Evolutionary conservation across 2,329 filamentous ascomycete genomes (phyloP).

Genomic region (Microcyclosporella mali): DNA sequence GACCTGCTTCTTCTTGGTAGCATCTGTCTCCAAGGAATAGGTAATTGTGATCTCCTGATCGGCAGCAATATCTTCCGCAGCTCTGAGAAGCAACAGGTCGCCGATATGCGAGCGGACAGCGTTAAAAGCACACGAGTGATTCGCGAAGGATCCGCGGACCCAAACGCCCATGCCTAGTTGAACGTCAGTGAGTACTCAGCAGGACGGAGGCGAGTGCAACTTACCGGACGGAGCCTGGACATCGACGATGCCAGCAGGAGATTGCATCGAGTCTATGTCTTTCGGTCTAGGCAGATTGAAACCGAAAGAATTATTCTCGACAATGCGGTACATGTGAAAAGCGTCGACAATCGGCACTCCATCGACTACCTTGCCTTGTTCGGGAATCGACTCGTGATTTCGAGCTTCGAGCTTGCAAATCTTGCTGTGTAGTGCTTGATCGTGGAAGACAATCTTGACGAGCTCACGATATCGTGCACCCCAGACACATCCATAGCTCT

Average conservation of each 20-base stretch:
- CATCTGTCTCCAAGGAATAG: constrained; percentile 5
- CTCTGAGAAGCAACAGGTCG: constrained; percentile 49
- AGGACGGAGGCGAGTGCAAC: neutral
- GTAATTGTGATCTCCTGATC: constrained; percentile 40
- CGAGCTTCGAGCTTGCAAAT: constrained; percentile 18
- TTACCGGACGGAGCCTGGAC: too few relatives aligned
- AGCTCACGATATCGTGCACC: constrained; percentile 7
- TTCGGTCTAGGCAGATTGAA: too few relatives aligned
- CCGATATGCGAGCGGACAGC: constrained; percentile 47
- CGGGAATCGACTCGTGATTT: constrained; percentile 7
- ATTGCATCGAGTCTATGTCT: too few relatives aligned
- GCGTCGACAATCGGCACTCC: too few relatives aligned
- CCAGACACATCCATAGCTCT: constrained; percentile 11
- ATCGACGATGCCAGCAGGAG: too few relatives aligned
- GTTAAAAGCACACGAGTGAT: constrained; percentile 49
- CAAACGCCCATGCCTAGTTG: constrained; percentile 19
- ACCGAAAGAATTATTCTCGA: too few relatives aligned
- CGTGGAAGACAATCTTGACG: constrained; percentile 19
- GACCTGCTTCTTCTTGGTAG: too few relatives aligned
- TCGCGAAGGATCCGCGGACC: constrained; percentile 25
- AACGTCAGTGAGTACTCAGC: constrained; percentile 4
- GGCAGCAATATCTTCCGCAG: constrained; percentile 37
- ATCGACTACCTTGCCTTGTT: too few relatives aligned
- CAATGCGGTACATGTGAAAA: too few relatives aligned
- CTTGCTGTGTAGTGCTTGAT: constrained; percentile 3